Base-by-base conservation (phyloP, 2,329 filamentous ascomycete species). In the Amphichorda felina region DNA sequence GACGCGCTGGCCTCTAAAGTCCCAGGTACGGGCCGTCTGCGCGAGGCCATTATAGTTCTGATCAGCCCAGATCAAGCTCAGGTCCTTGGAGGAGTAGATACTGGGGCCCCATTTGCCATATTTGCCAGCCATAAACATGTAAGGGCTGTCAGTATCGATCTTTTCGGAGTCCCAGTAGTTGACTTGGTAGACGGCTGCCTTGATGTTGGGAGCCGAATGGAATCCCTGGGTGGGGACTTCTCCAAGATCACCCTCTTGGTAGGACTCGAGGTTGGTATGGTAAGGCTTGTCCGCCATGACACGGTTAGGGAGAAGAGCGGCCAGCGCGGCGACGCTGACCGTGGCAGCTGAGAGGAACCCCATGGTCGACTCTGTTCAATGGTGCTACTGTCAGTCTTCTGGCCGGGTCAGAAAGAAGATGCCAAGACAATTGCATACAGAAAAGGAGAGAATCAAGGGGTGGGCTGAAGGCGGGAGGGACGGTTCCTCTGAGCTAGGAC, bases 61-160 rank as follows among this genome's bases (percentile, higher is more conserved):
- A 29, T 60, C 50, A 37, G 55, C 55, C 38, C 59, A 60, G 2
- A 60, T 50, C 3, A 60, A 50, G 28, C 53, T 57, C 21, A 60
- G 48, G 32, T 60, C 57, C 19, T 45, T 43, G 18, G 49, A 46
- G 32, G 50, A 49, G 33, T 55, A 43, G 21, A 60, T 58, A 43
- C 57, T 49, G n/a, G 56, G 56, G 10, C 50, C 53, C 13, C 49
- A 45, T 30, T 40, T 33, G 15, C 38, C 43, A 32, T 44, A 53
- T 28, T 38, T 41, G 30, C 43, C 43, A 16, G 49, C 50, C 15
- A 59, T 39, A 39, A 59, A 59, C 32, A 60, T 50, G 40, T 51
- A 53, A 1, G 43, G 45, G 8, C 50, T 45, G 8, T 48, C 39
- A n/a, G 17, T 21, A 40, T 57, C 50, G 33, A 48, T 38, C 17